A percentile compares a stretch with the other conserved stretches of the same genome.
These are phyloP conservation scores for Rhizophagus sp. DNA, from an alignment of 192 early-diverging fungal species.

Conservation along the genomic window DNA sequence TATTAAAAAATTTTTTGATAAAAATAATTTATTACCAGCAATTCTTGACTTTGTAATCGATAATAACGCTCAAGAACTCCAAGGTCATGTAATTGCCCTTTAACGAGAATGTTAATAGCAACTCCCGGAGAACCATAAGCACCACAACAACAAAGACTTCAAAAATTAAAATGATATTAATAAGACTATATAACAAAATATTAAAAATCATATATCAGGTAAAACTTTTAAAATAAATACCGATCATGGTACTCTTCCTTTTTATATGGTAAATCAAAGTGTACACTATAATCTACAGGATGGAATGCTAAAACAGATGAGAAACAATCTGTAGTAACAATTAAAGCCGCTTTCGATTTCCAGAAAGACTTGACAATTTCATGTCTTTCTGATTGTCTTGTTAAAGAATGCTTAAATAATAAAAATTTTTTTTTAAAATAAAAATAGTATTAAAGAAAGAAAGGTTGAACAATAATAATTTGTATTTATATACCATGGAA, in stretches of 20 bases:
- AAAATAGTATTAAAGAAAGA: background rate
- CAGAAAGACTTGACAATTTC: constrained; percentile 20
- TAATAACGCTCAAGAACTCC: constrained; percentile 19
- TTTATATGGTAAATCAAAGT: constrained; percentile 25
- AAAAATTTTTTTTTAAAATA: no score
- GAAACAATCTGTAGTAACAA: constrained; percentile 6
- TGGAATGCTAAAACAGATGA: background rate
- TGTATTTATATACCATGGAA: background rate
- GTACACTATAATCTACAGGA: constrained; percentile 14
- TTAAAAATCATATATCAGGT: background rate
- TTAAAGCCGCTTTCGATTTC: background rate
- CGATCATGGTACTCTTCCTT: constrained; percentile 29
- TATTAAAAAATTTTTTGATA: background rate
- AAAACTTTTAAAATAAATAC: background rate
- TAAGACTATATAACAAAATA: background rate
- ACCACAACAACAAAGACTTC: constrained; percentile 20
- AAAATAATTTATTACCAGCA: constrained; percentile 8
- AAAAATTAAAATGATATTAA: background rate
- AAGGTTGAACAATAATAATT: background rate
- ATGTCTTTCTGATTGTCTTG: constrained; percentile 14
- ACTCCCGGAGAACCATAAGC: constrained; percentile 5
- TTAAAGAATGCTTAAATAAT: constrained; percentile 1
- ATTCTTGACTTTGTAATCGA: constrained; percentile 18
- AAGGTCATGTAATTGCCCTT: constrained; percentile 10
- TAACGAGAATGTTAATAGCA: constrained; percentile 10